A percentile compares a stretch with the other conserved stretches of the same genome.
These are phyloP conservation scores for Taphrina sp. DNA, from an alignment of 1,139 yeast genomes.

Conservation along the genomic window DNA sequence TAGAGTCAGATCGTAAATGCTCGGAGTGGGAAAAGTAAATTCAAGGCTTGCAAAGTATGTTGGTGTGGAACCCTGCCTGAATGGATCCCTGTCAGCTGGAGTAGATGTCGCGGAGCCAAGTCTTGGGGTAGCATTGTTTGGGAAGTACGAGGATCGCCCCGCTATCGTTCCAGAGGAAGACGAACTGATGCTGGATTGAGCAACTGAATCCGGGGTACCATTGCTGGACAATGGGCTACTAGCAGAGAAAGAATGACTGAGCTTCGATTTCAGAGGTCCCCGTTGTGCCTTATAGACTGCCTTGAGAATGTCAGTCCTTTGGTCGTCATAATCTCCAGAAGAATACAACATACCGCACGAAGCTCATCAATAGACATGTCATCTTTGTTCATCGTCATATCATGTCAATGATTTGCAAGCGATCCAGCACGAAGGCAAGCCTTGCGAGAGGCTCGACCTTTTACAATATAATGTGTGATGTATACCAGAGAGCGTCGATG, in stretches of 20 bases:
- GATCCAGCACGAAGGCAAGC: background rate
- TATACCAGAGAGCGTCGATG: no score
- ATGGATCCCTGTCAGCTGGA: conserved; percentile 19
- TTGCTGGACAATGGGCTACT: conserved; percentile 15
- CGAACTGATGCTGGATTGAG: conserved; percentile 12
- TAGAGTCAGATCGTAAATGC: conserved; percentile 42
- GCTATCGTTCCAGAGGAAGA: conserved; percentile 28
- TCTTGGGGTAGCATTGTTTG: conserved; percentile 15
- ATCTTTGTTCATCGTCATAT: background rate
- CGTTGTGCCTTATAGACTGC: conserved; percentile 32
- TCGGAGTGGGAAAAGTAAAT: conserved; percentile 38
- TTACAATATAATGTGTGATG: no score
- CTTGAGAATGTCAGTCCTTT: background rate
- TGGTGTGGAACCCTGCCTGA: conserved; percentile 7
- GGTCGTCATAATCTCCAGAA: no score
- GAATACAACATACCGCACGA: conserved; percentile 17
- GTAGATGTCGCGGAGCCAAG: conserved; percentile 18
- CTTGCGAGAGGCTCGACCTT: no score
- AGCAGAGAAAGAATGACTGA: conserved; percentile 17
- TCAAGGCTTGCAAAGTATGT: conserved; percentile 18
- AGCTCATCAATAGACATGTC: conserved; percentile 26
- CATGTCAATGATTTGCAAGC: background rate
- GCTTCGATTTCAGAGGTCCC: conserved; percentile 19
- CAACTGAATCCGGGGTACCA: conserved; percentile 23
- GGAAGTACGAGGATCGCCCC: conserved; percentile 20